These are phyloP conservation scores for Blastobotrys petasosporus DNA, from an alignment of 1,139 yeast species.

Conservation along the genomic window DNA sequence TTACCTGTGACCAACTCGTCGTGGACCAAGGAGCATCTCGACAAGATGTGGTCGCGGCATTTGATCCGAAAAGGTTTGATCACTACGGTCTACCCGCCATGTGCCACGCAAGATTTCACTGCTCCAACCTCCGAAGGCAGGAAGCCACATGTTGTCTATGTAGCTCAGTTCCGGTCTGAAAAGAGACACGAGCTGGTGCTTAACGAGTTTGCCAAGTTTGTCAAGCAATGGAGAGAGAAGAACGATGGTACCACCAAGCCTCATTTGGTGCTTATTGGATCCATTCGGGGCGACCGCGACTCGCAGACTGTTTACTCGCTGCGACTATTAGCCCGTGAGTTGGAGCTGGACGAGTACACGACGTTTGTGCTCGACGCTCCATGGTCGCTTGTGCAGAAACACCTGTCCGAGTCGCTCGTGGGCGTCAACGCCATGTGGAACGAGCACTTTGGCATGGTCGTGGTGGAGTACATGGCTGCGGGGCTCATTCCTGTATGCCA, in stretches of 20 bases:
- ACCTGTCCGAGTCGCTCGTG: slow-evolving; percentile 54
- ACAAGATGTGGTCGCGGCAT: slow-evolving; percentile 49
- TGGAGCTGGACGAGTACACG: slow-evolving; percentile 45
- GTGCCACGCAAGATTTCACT: slow-evolving; percentile 57
- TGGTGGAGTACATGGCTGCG: slow-evolving; percentile 84
- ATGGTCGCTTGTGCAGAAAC: slow-evolving; percentile 53
- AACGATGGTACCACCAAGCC: slow-evolving; percentile 20
- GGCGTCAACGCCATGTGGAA: slow-evolving; percentile 99
- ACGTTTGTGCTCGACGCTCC: slow-evolving; percentile 73
- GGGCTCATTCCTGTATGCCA: slow-evolving; percentile 88
- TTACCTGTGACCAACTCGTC: slow-evolving; percentile 76
- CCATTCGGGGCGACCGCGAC: slow-evolving; percentile 70
- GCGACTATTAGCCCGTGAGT: slow-evolving; percentile 40
- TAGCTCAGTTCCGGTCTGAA: slow-evolving; percentile 95
- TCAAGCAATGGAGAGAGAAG: slow-evolving; percentile 20
- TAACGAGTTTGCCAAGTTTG: slow-evolving; percentile 53
- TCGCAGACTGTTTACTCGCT: slow-evolving; percentile 51
- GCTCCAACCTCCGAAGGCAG: slow-evolving; percentile 31
- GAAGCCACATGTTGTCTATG: slow-evolving; percentile 55
- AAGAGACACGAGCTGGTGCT: slow-evolving; percentile 77
- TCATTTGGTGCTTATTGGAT: slow-evolving; percentile 70
- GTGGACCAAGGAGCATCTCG: slow-evolving; percentile 81
- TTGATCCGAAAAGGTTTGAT: slow-evolving; percentile 29
- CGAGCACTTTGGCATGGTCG: slow-evolving; percentile 97
- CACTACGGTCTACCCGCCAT: slow-evolving; percentile 74